Base-by-base conservation (phyloP, 2,329 filamentous ascomycete species). In the Colletotrichum tamarilloi region DNA sequence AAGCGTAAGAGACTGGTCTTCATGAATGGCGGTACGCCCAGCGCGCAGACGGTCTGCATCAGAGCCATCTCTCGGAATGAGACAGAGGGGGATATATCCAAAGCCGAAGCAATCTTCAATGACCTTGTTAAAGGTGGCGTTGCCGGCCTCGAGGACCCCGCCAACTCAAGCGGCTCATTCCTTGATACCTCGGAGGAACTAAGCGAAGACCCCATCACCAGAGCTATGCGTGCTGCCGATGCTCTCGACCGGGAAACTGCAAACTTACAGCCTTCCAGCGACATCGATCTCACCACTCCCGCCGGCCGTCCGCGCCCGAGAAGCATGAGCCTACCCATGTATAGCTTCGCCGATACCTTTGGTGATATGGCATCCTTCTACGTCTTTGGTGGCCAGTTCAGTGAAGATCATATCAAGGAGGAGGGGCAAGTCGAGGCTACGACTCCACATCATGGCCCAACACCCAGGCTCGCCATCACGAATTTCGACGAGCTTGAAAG, bases 401-500 rank as follows among this genome's bases (percentile, higher is more conserved):
- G 35, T 26, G 64, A 68, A 16, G 60, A 68, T 1, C 26, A 19
- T n/a, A n/a, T 32, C 3, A 49, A 46, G 26, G 60, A 70, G 6
- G 53, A 62, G n/a, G 69, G 52, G 1, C 26, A 12, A 8, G 12
- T 24, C 16, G 11, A 2, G 12, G 55, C 38, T 4, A 12, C 19
- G 22, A 12, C 26, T 26, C 46, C 32, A 12, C n/a, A 19, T 2
- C 12, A 22, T 24, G 19, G 22, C 16, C 22, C 52, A 73, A 74
- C 78, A 16, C 78, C 80, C 3, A 77, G 70, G 5, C 78, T 83
- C 58, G 76, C 77, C n/a, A 67, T 81, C 49, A 80, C 77, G 4
- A 59, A 85, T 78, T 76, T 88, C 87, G 78, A 85, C 82, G 24
- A 95, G 84, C 80, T 95, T 93, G 5, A 98, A 87, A 3, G 95